phyloP scores from a whole-genome alignment of 2,329 filamentous ascomycete genomes.

The Aspergillus fructus region DNA sequence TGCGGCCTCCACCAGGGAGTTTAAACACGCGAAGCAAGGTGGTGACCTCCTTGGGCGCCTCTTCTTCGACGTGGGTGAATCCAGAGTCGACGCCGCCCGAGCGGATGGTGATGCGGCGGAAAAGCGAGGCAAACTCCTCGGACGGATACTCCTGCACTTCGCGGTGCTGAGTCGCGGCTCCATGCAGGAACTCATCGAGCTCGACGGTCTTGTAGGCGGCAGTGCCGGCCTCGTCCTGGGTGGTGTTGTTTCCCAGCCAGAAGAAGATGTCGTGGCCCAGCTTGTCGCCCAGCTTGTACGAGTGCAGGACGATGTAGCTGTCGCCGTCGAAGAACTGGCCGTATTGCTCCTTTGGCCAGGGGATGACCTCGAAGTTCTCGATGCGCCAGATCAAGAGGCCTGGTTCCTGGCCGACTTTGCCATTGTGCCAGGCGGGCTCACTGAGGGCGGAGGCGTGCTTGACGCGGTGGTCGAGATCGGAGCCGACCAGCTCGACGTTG shows the following conservation, averaged over 20 bases:
- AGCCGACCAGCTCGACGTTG: conserved; percentile 66
- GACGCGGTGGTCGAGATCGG: conserved; percentile 64
- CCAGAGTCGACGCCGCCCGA: conserved; percentile 62
- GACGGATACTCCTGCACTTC: conserved; percentile 62
- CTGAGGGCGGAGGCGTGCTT: conserved; percentile 65
- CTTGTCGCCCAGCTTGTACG: conserved; percentile 53
- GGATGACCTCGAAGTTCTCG: conserved; percentile 64
- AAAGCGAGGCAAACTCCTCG: conserved; percentile 60
- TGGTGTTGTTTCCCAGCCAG: conserved; percentile 66
- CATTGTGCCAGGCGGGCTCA: conserved; percentile 67
- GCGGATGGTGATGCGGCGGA: conserved; percentile 60
- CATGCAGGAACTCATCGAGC: conserved; percentile 65
- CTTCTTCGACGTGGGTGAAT: conserved; percentile 63
- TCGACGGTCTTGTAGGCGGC: conserved; percentile 71
- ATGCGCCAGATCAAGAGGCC: conserved; percentile 67
- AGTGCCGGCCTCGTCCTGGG: conserved; percentile 67
- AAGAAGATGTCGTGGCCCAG: conserved; percentile 67
- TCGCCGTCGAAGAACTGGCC: conserved; percentile 67
- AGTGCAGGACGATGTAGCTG: conserved; percentile 65
- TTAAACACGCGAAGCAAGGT: conserved; percentile 65
- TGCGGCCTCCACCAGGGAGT: conserved; percentile 41
- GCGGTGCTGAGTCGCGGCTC: conserved; percentile 63
- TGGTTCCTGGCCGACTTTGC: conserved; percentile 51
- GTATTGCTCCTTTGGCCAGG: conserved; percentile 57
- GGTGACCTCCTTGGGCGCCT: conserved; percentile 44